Conservation (phyloP, 1,284 basidiomycete species). For the Pascua sp. region DNA sequence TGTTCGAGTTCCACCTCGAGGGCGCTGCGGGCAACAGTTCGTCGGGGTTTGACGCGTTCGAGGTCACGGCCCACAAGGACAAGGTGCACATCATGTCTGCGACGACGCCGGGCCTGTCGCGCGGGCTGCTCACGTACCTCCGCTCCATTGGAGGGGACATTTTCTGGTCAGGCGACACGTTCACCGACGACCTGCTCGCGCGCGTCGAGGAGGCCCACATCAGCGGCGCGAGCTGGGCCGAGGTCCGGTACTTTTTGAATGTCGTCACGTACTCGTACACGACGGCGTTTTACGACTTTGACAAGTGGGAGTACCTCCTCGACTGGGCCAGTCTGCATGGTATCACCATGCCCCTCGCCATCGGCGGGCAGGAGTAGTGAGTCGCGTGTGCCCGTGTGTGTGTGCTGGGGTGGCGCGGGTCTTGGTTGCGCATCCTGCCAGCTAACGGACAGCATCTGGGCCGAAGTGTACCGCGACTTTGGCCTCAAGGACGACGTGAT, state of each 20-base stretch:
- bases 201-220: not conserved
- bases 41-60: conserved; percentile 1
- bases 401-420: no score
- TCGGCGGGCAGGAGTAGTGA: conserved; percentile 51
- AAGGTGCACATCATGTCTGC: conserved; percentile 9
- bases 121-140: conserved; percentile 16
- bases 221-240: conserved; percentile 8
- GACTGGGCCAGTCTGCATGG: conserved; percentile 55
- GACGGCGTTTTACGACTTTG: conserved; percentile 51
- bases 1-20: conserved; percentile 2
- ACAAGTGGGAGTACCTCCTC: conserved; percentile 52
- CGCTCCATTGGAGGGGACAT: conserved; percentile 14
- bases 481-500: conserved; percentile 51
- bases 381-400: no score
- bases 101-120: conserved; percentile 8
- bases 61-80: conserved; percentile 3
- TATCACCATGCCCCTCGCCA: conserved; percentile 53
- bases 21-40: not conserved
- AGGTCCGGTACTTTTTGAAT: conserved; percentile 44
- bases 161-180: conserved; percentile 16
- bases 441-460: conserved; percentile 26
- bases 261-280: conserved; percentile 54
- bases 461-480: conserved; percentile 49
- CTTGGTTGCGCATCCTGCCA: no score
- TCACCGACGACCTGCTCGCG: conserved; percentile 1